phyloP scores from a whole-genome alignment of 768 basidiomycete species.

The Agaricus subrufescens region DNA sequence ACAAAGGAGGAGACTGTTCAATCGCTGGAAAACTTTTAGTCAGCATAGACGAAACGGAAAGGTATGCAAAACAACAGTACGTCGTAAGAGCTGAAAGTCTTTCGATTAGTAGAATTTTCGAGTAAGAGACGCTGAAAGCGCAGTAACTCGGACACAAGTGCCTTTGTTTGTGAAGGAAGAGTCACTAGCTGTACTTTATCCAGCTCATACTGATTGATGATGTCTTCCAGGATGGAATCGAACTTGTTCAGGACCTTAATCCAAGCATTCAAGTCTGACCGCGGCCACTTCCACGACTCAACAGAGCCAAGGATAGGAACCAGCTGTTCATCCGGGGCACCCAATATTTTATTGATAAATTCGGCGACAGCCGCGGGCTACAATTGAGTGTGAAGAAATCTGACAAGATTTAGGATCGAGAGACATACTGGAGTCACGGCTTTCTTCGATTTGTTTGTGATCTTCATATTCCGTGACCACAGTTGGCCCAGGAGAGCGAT shows the following conservation, averaged over 20 bases:
- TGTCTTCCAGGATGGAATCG: constrained; percentile 80
- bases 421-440: constrained; percentile 67
- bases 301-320: constrained; percentile 62
- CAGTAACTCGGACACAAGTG: constrained; percentile 74
- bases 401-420: constrained; percentile 13
- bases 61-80: constrained; percentile 45
- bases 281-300: constrained; percentile 88
- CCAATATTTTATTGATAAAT: constrained; percentile 67
- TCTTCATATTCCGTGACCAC: constrained; percentile 74
- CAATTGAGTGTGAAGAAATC: constrained; percentile 15
- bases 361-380: constrained; percentile 79
- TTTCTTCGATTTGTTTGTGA: constrained; percentile 81
- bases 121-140: constrained; percentile 85
- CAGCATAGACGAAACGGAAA: constrained; percentile 10
- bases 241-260: constrained; percentile 94
- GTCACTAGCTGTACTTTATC: constrained; percentile 77
- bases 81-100: constrained; percentile 95
- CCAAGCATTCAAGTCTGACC: constrained; percentile 97
- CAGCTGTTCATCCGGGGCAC: constrained; percentile 69
- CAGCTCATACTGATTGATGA: constrained; percentile 81
- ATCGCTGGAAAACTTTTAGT: constrained; percentile 49
- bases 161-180: constrained; percentile 75
- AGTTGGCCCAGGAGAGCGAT: constrained; percentile 32
- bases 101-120: constrained; percentile 97
- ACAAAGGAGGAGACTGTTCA: constrained; percentile 83